Evolutionary conservation across 768 basidiomycete genomes (phyloP), one percentile per base, ranked within the genome.

Genomic region (Dioszegia aurantiaca): DNA sequence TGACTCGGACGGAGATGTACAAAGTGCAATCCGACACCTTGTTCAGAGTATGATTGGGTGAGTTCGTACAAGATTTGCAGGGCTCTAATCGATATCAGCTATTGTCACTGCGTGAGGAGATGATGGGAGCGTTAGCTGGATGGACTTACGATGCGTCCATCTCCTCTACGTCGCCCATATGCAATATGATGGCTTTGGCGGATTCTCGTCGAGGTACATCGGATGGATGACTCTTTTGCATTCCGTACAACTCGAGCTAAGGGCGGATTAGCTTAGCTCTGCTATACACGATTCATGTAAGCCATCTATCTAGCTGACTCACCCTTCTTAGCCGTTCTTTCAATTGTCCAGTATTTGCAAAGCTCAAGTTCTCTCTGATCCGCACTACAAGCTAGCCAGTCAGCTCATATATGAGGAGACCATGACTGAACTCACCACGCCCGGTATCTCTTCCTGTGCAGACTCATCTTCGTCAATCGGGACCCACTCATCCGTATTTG

Each of bases 291-390:
- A n/a, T 8, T 42, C 40, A 42, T n/a, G 10, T 37, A 9, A 17
- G 9, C 10, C 9, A 37, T 37, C 10, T 9, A 42, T 17, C 16
- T 10, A 21, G 40, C 21, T 17, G 40, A 60, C 73, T 65, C 88
- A 87, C 75, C 87, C 91, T 87, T 44, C 78, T 58, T 2, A 79
- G 61, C 12, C 78, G 63, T 41, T 79, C 92, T 80, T 97, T 97
- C 21, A 99, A 79, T 69, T 93, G 91, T 33, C 91, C 88, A 21
- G 93, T 93, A 73, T 99, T 99, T 12, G 94, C 92, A 65, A 99
- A 99, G 70, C 90, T 89, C 26, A 99, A 80, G 69, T 84, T 88
- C 77, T 98, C 94, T 28, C 90, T 80, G 54, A 99, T 87, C 23
- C 91, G 82, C 5, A 97, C 82, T 46, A 99, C 93, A 44, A 99